Evolutionary conservation across 2,329 filamentous ascomycete species (phyloP), one percentile per base, ranked within the genome.

Genomic region (Diatrype stigma): DNA sequence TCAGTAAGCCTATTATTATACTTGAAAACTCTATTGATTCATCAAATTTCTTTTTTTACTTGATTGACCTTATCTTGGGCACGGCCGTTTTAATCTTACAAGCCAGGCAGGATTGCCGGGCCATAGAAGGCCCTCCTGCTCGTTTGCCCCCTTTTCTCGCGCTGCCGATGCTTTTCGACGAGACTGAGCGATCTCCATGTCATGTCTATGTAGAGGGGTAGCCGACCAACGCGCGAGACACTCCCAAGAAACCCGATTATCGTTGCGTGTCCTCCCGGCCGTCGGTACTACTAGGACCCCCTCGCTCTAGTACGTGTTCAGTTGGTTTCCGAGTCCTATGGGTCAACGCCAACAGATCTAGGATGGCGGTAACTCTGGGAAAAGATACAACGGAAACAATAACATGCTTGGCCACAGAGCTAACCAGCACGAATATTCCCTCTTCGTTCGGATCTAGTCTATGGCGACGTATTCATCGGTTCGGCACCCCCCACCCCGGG

Each of bases 381-480:
- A 54, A 57, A 61, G 53, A 58, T 61, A 57, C 54, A 56, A 51
- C 42, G 56, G 53, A 45, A 53, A 56, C 55, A 52, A 49, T 59
- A 56, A 53, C 56, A 56, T 56, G 57, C 53, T 56, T 52, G 49
- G 54, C 52, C 61, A 58, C 55, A 53, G 52, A 49, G 51, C 37
- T 21, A 47, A n/a, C 51, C 48, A 54, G 50, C 58, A 58, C 47
- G 51, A 53, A 44, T 55, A 64, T 54, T 60, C 56, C 61, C 60
- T 49, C 49, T 38, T 45, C 37, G 52, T 45, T 10, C 55, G 55
- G 69, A 59, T 70, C 65, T 71, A 67, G 70, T 79, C 77, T 83
- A 84, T 75, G 81, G 81, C 68, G 80, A 82, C 62, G 80, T 84
- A 73, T 82, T 83, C 81, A 84, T 84, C 34, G 81, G 80, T 61